Base-by-base conservation (phyloP, 768 basidiomycete genomes). In the Tubosaeta sp. region DNA sequence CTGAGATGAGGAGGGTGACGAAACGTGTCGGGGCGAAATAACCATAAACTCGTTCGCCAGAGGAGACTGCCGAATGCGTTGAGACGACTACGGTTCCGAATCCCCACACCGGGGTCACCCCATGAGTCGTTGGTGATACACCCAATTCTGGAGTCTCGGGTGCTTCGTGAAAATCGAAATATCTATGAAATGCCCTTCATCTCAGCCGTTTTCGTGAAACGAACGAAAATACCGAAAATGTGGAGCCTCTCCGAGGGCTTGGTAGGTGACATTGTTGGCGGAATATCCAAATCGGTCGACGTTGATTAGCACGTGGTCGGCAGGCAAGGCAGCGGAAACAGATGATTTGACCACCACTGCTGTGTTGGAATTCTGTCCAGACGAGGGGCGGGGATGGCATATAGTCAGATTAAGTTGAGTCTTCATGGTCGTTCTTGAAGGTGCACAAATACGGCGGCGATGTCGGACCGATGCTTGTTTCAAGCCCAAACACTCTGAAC, bases 281-380 rank as follows among this genome's bases (percentile, higher is more conserved):
- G 83, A 85, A 64, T 83, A 87, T 4, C 85, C 85, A 60, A 87
- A 86, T 16, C 80, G 76, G 51, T 86, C 84, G 5, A 86, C 78
- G 48, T 71, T 72, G 51, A 85, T 71, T 14, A 85, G 60, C 37
- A 85, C 72, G 51, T 81, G 76, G 65, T 81, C 74, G 14, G 63
- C 51, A 9, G 76, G 76, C 27, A 54, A 57, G 7, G 50, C 45
- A 35, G 39, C 49, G 1, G 62, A 67, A 22, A 59, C 39, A 7
- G 48, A 50, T 39, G 59, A 71, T 16, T 48, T 57, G 38, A 60
- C 64, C 27, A 76, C 33, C 45, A 69, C 53, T 4, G 70, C 64
- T 19, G 59, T 51, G 12, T 64, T 65, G 14, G 67, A 46, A 48
- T 68, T 53, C 12, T 62, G 55, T 3, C 63, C 61, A 9, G 74